Evolutionary conservation across 2,329 filamentous ascomycete genomes (phyloP).

Genomic region (Aspergillus brasiliensis): DNA sequence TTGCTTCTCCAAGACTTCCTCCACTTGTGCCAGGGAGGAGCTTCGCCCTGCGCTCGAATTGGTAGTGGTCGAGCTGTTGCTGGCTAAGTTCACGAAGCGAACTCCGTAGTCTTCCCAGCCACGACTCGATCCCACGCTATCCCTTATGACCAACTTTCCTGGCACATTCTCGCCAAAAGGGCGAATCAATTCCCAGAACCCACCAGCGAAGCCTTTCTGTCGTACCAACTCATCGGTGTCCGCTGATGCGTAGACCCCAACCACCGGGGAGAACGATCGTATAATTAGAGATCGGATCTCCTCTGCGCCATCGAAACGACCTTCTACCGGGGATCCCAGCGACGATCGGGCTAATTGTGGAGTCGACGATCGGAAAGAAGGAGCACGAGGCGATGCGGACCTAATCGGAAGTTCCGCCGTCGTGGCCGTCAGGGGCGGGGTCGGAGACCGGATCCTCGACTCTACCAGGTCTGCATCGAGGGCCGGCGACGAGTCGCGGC

Average conservation of each 20-base stretch:
- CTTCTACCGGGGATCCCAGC: conserved; percentile 52
- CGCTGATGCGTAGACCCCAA: conserved; percentile 81
- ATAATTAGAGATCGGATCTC: conserved; percentile 69
- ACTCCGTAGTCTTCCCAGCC: conserved; percentile 88
- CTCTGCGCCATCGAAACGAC: conserved; percentile 55
- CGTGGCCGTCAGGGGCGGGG: conserved; percentile 56
- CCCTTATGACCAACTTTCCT: conserved; percentile 85
- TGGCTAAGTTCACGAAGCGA: conserved; percentile 72
- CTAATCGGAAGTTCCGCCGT: conserved; percentile 69
- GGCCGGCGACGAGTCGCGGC: conserved; percentile 53
- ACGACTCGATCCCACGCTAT: conserved; percentile 82
- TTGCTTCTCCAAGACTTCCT: conserved; percentile 78
- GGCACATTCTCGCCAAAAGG: conserved; percentile 88
- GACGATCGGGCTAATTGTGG: conserved; percentile 51
- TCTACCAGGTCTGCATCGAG: conserved; percentile 51
- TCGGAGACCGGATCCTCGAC: conserved; percentile 60
- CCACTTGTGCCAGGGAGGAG: conserved; percentile 61
- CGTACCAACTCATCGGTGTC: conserved; percentile 80
- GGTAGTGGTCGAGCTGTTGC: conserved; percentile 41
- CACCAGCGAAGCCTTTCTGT: conserved; percentile 81
- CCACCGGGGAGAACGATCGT: conserved; percentile 83
- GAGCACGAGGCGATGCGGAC: conserved; percentile 66
- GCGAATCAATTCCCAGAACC: conserved; percentile 80
- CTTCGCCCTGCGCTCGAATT: conserved; percentile 42
- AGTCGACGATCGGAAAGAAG: conserved; percentile 60